Percentiles rank a stretch among this genome's conserved stretches.
Conservation (phyloP, 345 rosid species). For the Pistacia integerrima region DNA sequence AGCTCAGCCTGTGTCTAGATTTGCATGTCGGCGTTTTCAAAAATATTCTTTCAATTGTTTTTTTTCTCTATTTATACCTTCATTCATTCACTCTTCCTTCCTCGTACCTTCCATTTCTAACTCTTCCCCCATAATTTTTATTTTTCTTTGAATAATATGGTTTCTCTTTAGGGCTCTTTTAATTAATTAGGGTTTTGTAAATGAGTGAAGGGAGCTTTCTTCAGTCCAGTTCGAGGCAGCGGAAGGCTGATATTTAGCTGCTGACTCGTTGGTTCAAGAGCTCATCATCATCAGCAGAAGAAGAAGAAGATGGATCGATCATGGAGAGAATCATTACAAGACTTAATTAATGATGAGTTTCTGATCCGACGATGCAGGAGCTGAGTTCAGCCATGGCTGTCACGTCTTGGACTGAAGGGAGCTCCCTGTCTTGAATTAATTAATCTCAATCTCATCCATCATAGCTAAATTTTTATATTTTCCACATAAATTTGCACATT, state of each 20-base stretch:
- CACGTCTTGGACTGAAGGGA: slow-evolving; percentile 64
- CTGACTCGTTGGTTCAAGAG: slow-evolving; percentile 53
- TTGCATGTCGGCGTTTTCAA: background rate
- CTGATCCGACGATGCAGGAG: slow-evolving; percentile 52
- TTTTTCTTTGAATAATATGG: too few relatives aligned
- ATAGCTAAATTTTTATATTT: too few relatives aligned
- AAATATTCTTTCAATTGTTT: background rate
- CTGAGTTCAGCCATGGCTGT: slow-evolving; percentile 36
- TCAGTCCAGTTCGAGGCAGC: slow-evolving; percentile 45
- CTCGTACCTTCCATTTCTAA: slow-evolving; percentile 2
- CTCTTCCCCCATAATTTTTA: background rate
- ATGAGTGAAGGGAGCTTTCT: slow-evolving; percentile 37
- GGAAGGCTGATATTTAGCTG: slow-evolving; percentile 37
- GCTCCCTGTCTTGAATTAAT: slow-evolving; percentile 31
- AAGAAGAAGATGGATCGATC: too few relatives aligned
- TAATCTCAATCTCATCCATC: background rate
- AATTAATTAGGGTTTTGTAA: background rate
- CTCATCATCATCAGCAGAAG: slow-evolving; percentile 24
- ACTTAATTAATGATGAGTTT: slow-evolving; percentile 26
- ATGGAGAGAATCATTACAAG: too few relatives aligned
- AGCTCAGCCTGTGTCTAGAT: slow-evolving; percentile 17
- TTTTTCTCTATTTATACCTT: slow-evolving; percentile 8
- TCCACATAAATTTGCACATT: too few relatives aligned
- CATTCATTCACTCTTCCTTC: background rate
- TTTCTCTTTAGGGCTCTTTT: background rate